phyloP scores from a whole-genome alignment of 2,329 filamentous ascomycete genomes.

The Colletotrichum lindemuthianum region DNA sequence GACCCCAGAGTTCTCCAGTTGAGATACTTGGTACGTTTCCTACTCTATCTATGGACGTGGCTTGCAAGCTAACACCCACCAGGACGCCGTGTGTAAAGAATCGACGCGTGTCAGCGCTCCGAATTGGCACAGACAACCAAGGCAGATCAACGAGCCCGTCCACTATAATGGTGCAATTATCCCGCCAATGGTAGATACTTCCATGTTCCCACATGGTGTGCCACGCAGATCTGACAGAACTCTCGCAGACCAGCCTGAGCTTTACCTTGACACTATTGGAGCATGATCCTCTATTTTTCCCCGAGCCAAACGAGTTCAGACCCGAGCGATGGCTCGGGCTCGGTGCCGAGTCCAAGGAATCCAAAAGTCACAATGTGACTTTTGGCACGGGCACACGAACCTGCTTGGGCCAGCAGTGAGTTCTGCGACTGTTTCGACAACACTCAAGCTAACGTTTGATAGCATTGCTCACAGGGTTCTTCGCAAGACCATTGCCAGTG shows the following conservation, averaged over 20 bases:
- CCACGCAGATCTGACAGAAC: background rate
- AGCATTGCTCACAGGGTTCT: slow-evolving; percentile 35
- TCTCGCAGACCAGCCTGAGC: slow-evolving; percentile 27
- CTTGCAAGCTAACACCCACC: background rate
- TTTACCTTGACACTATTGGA: slow-evolving; percentile 35
- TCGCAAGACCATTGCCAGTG: slow-evolving; percentile 32
- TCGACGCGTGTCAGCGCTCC: slow-evolving; percentile 36
- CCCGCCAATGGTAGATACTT: slow-evolving; percentile 22
- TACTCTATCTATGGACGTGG: too few species aligned
- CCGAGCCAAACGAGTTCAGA: slow-evolving; percentile 30
- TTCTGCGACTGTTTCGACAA: background rate
- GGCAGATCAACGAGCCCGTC: slow-evolving; percentile 18
- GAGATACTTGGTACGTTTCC: slow-evolving; percentile 26
- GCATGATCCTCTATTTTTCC: slow-evolving; percentile 25
- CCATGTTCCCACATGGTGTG: background rate
- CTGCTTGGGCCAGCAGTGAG: slow-evolving; percentile 37
- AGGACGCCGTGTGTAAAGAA: slow-evolving; percentile 37
- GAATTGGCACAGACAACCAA: slow-evolving; percentile 36
- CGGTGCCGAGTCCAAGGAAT: slow-evolving; percentile 4
- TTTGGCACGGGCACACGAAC: slow-evolving; percentile 37
- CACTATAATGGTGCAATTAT: slow-evolving; percentile 18
- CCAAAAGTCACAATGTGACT: slow-evolving; percentile 2
- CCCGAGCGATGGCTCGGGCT: slow-evolving; percentile 35
- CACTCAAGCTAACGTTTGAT: background rate
- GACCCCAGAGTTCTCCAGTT: slow-evolving; percentile 24